Evolutionary conservation across 1,139 yeast species (phyloP).

Genomic region (Pichia sp.): DNA sequence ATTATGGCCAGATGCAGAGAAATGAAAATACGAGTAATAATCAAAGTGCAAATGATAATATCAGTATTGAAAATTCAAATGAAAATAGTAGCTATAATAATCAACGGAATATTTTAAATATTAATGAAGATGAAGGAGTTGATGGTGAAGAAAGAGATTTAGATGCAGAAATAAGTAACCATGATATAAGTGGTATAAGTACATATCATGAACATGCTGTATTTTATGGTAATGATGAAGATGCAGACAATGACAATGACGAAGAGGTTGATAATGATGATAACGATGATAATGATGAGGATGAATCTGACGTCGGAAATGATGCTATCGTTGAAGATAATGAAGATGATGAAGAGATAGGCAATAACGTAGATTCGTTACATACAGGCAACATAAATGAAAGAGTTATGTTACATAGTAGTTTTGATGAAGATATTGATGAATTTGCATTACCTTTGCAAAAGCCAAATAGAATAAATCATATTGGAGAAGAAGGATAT

Average conservation of each 20-base stretch:
- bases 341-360: not conserved
- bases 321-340: constrained; percentile 6
- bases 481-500: constrained; percentile 20
- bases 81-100: not conserved
- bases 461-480: not conserved
- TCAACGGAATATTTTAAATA: constrained; percentile 7
- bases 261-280: constrained; percentile 1
- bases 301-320: constrained; percentile 6
- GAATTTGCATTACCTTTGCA: not conserved
- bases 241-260: constrained; percentile 1
- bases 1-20: constrained; percentile 12
- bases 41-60: not conserved
- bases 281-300: not conserved
- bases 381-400: not conserved
- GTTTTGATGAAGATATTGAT: constrained; percentile 7
- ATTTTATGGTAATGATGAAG: constrained; percentile 27
- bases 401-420: constrained; percentile 26
- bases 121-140: constrained; percentile 1
- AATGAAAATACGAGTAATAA: constrained; percentile 1
- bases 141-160: constrained; percentile 32
- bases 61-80: constrained; percentile 1
- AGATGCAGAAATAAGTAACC: constrained; percentile 45
- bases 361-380: too few species aligned
- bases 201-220: constrained; percentile 15
- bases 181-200: constrained; percentile 30